Percentiles rank a stretch among this genome's conserved stretches.
Conservation (phyloP, 257 asterid genomes). For the Lantana camara region DNA sequence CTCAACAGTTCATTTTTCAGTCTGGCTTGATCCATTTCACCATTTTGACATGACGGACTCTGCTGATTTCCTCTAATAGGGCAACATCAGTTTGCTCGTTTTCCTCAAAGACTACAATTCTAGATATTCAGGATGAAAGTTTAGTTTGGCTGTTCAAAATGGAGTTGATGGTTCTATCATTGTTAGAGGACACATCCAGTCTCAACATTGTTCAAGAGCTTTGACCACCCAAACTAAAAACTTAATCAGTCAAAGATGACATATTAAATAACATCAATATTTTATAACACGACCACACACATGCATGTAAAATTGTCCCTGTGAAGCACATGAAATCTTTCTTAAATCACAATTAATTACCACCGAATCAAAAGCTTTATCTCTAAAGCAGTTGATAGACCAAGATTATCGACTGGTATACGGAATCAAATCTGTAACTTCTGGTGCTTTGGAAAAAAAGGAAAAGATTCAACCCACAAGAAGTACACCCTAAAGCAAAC, state of each 20-base stretch:
- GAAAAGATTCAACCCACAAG: neutral
- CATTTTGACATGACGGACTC: neutral
- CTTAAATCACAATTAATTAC: no score
- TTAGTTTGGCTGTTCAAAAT: neutral
- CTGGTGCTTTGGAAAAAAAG: neutral
- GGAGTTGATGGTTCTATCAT: neutral
- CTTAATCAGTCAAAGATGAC: no score
- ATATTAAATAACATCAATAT: no score
- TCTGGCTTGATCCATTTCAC: neutral
- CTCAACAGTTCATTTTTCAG: neutral
- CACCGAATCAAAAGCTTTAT: no score
- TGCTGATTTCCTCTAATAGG: neutral
- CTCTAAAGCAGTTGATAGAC: no score
- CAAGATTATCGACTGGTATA: neutral
- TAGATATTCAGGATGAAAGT: neutral
- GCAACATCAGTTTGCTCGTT: neutral
- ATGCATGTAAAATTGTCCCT: no score
- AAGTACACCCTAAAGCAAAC: slow-evolving; percentile 8
- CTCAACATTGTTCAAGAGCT: neutral
- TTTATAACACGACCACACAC: no score
- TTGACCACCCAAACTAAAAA: no score
- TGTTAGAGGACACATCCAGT: neutral
- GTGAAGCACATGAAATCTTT: no score
- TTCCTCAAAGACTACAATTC: neutral
- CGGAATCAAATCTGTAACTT: neutral